Evolutionary conservation across 352 stramenopile genomes (phyloP), one percentile per base, ranked within the genome.

Genomic region (Globisporangium okanoganense): DNA sequence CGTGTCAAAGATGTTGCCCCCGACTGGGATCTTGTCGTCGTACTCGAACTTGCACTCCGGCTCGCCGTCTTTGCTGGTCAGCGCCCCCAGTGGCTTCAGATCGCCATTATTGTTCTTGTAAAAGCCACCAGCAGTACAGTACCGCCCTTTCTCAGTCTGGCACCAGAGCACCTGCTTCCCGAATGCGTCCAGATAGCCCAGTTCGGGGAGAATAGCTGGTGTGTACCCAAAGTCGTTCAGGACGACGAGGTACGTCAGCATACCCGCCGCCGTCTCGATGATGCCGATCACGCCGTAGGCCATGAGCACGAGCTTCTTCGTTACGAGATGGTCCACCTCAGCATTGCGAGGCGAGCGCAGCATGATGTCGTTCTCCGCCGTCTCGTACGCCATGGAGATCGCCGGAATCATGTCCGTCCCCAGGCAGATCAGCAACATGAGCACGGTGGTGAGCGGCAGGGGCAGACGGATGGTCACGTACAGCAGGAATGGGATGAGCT

Each of bases 361-460:
- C 90, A 97, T 97, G 52, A 97, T 97, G 49, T 97, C 87, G 9
- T 78, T 88, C 49, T 96, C 87, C 0, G 87, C 77, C 8, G 71
- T 70, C 74, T 98, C 94, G 56, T 95, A 98, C 1, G 91, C 92
- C 71, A 98, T 92, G 13, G 91, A 90, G 36, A 98, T 97, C n/a
- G 90, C 87, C n/a, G 92, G 92, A 47, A 96, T 78, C 73, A 98
- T 95, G 67, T 98, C 94, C 0, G 92, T 98, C 7, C 91, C 88
- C 3, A 98, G 75, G 44, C 96, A 95, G 57, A 98, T 96, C 35
- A 81, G 56, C 8, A 98, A 73, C 73, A 98, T 98, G 20, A 97
- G 70, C 29, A 98, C 75, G 3, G 91, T 96, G 16, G 89, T 95
- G 27, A 98, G 73, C 33, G 91, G 87, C 18, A 95, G 69, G n/a